Base-by-base conservation (phyloP, 768 basidiomycete species). In the Tylopilus sp. region DNA sequence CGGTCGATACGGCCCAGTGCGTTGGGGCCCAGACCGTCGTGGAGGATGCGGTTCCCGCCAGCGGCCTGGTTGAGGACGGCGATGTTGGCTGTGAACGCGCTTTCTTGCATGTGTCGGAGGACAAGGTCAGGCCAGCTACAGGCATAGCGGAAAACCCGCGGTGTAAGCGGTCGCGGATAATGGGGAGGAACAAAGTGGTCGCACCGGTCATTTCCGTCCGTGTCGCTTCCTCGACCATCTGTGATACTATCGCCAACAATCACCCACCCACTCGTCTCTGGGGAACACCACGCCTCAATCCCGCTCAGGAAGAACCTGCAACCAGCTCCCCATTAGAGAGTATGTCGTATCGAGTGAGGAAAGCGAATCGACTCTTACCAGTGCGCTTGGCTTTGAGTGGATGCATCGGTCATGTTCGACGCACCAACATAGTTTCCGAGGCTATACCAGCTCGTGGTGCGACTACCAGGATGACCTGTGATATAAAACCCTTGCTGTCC, bases 331-430 rank as follows among this genome's bases (percentile, higher is more conserved):
- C 10, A 20, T 48, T n/a, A 30, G 46, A n/a, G n/a, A 4, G 13
- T 28, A 13, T 10, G 22, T 9, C 26, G 1, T 15, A 10, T 18
- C 13, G 23, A 38, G 8, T 13, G 4, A 41, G 17, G 6, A 12
- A 31, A 31, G 15, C 5, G 9, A 31, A 13, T 12, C 8, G 31
- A 31, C 8, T 5, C 31, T 31, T 13, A 31, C 31, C 31, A 31
- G 31, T 31, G 31, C 13, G 12, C 31, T 13, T 31, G 12, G 31
- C 13, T 31, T 31, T 31, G 31, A 4, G 31, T 31, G 12, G 31
- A 31, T 13, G 31, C 12, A 5, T 36, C 41, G 9, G 35, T 25
- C 47, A 78, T 51, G 28, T 45, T 40, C 22, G 25, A 28, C 22
- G 44, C 44, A 15, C 50, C 38, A 15, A 51, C 44, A 26, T 51